A percentile compares a stretch with the other conserved stretches of the same genome.
Conservation (phyloP, 1,284 basidiomycete species). For the Termitomyces sp. region DNA sequence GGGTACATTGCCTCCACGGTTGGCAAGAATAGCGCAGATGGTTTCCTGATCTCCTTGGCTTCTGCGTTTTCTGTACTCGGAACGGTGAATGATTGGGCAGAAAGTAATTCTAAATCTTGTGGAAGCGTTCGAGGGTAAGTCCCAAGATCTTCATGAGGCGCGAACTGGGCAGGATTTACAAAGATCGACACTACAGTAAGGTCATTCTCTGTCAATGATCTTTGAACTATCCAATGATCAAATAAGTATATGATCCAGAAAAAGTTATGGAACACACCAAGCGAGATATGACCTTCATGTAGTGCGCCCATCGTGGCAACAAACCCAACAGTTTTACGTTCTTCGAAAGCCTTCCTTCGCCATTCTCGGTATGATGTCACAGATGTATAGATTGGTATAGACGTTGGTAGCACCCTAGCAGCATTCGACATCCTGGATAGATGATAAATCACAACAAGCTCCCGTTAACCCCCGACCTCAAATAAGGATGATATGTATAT, state of each 20-base stretch:
- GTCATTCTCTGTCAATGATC: conserved; percentile 76
- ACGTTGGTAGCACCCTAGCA: conserved; percentile 28
- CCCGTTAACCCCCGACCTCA: too few relatives aligned
- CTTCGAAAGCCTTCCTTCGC: conserved; percentile 60
- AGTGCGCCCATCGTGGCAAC: conserved; percentile 98
- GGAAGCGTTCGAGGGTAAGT: conserved; percentile 87
- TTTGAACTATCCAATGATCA: conserved; percentile 41
- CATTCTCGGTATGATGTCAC: conserved; percentile 72
- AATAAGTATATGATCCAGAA: neutral
- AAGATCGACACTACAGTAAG: conserved; percentile 93
- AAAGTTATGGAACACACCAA: conserved; percentile 51
- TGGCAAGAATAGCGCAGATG: conserved; percentile 79
- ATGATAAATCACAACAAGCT: too few relatives aligned
- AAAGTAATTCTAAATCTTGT: conserved; percentile 53
- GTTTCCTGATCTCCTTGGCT: conserved; percentile 28
- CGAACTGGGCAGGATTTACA: conserved; percentile 97
- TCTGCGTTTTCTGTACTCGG: conserved; percentile 7
- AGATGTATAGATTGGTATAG: conserved; percentile 76
- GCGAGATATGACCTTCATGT: conserved; percentile 87
- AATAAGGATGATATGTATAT: too few relatives aligned
- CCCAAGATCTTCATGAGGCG: conserved; percentile 89
- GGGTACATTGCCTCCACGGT: conserved; percentile 83
- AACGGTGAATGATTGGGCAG: conserved; percentile 27
- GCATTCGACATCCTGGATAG: conserved; percentile 8
- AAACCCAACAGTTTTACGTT: conserved; percentile 75